Evolutionary conservation across 352 stramenopile species (phyloP).

Genomic region (Pilasporangium apinafurcum): DNA sequence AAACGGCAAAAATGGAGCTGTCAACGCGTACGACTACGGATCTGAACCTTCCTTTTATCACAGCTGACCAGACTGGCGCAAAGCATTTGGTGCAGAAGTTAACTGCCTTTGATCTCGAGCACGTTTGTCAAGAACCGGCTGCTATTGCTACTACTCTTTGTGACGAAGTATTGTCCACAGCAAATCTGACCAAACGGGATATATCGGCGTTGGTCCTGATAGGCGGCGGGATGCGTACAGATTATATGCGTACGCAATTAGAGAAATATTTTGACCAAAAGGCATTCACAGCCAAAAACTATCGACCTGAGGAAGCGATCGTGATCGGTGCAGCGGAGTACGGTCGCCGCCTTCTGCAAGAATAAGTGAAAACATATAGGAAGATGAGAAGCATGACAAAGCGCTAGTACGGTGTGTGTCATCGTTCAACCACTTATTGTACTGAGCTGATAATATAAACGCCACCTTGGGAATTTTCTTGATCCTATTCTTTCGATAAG

Average conservation of each 20-base stretch:
- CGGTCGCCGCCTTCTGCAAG: constrained; percentile 25
- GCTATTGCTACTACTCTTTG: constrained; percentile 27
- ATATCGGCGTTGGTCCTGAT: constrained; percentile 48
- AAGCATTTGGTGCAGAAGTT: constrained; percentile 70
- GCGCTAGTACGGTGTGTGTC: no score
- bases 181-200: constrained; percentile 26
- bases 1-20: constrained; percentile 69
- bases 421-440: no score
- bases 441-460: constrained; percentile 40
- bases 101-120: constrained; percentile 40
- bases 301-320: constrained; percentile 51
- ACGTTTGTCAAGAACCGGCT: constrained; percentile 31
- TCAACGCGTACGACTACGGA: constrained; percentile 45
- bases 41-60: constrained; percentile 77
- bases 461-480: no score
- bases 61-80: constrained; percentile 50
- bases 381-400: no score
- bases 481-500: constrained; percentile 29
- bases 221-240: constrained; percentile 43
- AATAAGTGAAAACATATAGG: constrained; percentile 1
- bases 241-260: constrained; percentile 41
- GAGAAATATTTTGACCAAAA: constrained; percentile 39
- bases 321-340: constrained; percentile 53
- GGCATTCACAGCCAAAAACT: constrained; percentile 44
- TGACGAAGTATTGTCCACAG: constrained; percentile 17